phyloP scores from a whole-genome alignment of 2,329 filamentous ascomycete genomes.

The Hypoxylon sp. region DNA sequence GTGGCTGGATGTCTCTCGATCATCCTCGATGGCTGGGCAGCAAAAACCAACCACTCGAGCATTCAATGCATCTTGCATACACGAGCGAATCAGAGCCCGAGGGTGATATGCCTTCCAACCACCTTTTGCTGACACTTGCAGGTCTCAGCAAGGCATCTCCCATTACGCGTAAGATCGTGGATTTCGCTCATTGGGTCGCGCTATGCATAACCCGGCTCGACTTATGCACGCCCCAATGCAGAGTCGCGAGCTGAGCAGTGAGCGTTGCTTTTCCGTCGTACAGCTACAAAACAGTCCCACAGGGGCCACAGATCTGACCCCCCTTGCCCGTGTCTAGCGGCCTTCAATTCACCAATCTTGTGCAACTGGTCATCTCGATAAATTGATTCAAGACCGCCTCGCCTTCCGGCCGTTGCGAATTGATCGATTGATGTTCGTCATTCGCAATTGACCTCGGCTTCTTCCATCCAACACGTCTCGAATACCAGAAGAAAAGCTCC shows the following conservation, averaged over 20 bases:
- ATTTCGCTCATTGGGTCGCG: constrained; percentile 50
- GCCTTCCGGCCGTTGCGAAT: constrained; percentile 28
- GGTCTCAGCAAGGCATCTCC: constrained; percentile 42
- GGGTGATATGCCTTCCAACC: constrained; percentile 40
- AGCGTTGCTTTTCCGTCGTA: constrained; percentile 38
- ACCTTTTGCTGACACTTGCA: constrained; percentile 45
- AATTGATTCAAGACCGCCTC: constrained; percentile 39
- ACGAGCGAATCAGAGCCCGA: constrained; percentile 33
- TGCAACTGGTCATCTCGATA: constrained; percentile 32
- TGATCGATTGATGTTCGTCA: constrained; percentile 32
- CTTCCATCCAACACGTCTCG: constrained; percentile 20
- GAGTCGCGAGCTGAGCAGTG: constrained; percentile 47
- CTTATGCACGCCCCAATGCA: constrained; percentile 50
- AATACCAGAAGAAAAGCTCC: constrained; percentile 23
- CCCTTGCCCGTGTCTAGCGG: constrained; percentile 7
- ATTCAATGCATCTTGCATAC: constrained; percentile 32
- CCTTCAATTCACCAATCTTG: constrained; percentile 20
- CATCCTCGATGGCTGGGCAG: constrained; percentile 36
- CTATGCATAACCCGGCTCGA: constrained; percentile 40
- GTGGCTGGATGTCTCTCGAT: constrained; percentile 7
- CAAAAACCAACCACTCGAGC: constrained; percentile 35
- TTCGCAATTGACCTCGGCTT: constrained; percentile 25
- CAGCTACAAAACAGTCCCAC: constrained; percentile 32
- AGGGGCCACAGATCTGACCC: constrained; percentile 28
- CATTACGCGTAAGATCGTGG: constrained; percentile 51